Percentiles rank a stretch among this genome's conserved stretches.
phyloP scores from a whole-genome alignment of 352 stramenopile species.

The Phytopythium mirpurense region DNA sequence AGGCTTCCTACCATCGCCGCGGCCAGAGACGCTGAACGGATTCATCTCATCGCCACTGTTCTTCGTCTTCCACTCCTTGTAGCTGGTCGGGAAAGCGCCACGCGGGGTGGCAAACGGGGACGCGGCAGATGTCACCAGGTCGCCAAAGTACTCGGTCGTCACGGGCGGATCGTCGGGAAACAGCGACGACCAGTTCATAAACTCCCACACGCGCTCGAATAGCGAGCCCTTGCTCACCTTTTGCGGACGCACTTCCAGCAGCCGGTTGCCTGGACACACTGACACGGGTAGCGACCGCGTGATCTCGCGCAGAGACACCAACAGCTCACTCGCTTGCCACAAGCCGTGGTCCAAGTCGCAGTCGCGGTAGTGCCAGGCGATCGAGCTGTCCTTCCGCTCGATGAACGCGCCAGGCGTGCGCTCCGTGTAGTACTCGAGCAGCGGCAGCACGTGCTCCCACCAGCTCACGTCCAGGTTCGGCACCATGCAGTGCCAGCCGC shows the following conservation, averaged over 20 bases:
- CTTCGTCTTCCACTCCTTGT: conserved; percentile 10
- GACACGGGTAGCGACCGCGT: conserved; percentile 66
- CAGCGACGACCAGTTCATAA: conserved; percentile 67
- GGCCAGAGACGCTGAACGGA: neutral
- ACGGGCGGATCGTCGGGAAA: conserved; percentile 64
- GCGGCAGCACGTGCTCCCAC: conserved; percentile 72
- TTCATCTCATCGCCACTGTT: conserved; percentile 6
- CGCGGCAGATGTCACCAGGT: conserved; percentile 29
- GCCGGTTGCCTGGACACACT: conserved; percentile 69
- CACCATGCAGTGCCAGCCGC: conserved; percentile 75
- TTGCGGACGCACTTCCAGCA: conserved; percentile 70
- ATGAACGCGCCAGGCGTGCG: conserved; percentile 81
- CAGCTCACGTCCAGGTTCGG: conserved; percentile 75
- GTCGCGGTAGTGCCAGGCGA: conserved; percentile 89
- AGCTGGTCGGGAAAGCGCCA: conserved; percentile 14
- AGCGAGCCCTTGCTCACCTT: conserved; percentile 79
- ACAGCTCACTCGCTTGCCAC: conserved; percentile 89
- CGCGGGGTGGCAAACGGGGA: conserved; percentile 50
- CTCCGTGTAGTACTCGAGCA: conserved; percentile 83
- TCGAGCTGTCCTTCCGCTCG: conserved; percentile 78
- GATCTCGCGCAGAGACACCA: conserved; percentile 73
- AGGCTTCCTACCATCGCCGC: conserved; percentile 6
- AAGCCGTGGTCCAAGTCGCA: conserved; percentile 83
- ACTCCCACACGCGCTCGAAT: conserved; percentile 83
- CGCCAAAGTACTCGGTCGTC: conserved; percentile 69